A percentile compares a stretch with the other conserved stretches of the same genome.
Conservation (phyloP, 345 rosid species). For the Lepidium didymum region DNA sequence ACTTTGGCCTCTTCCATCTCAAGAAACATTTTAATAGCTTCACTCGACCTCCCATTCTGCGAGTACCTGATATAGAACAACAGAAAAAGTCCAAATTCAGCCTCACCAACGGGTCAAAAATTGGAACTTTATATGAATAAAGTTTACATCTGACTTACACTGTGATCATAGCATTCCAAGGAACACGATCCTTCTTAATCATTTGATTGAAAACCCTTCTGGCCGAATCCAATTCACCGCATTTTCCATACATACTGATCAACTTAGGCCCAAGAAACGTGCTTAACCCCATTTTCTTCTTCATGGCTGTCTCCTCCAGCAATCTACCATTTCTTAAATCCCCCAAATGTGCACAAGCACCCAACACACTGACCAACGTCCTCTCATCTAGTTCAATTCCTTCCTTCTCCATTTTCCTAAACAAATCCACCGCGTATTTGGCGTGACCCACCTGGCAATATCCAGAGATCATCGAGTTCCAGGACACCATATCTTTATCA, state of each 20-base stretch:
- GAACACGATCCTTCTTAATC: slow-evolving; percentile 48
- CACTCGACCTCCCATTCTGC: slow-evolving; percentile 70
- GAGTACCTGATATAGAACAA: slow-evolving; percentile 46
- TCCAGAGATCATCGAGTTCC: slow-evolving; percentile 94
- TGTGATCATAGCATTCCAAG: slow-evolving; percentile 91
- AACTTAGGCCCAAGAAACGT: slow-evolving; percentile 57
- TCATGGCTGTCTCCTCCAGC: slow-evolving; percentile 42
- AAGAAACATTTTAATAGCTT: slow-evolving; percentile 55
- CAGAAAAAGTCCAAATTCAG: not conserved
- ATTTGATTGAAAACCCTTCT: slow-evolving; percentile 65
- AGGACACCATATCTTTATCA: slow-evolving; percentile 57
- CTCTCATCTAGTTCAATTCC: slow-evolving; percentile 68
- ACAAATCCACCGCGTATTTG: slow-evolving; percentile 51
- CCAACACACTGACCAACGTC: slow-evolving; percentile 73
- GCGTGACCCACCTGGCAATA: slow-evolving; percentile 61
- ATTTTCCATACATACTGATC: slow-evolving; percentile 76
- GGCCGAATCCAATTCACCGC: slow-evolving; percentile 65
- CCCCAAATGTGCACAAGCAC: slow-evolving; percentile 64
- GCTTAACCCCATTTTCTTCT: slow-evolving; percentile 42
- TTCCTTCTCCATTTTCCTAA: slow-evolving; percentile 51
- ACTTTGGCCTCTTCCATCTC: slow-evolving; percentile 43
- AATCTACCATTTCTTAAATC: slow-evolving; percentile 61
- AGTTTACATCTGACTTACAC: slow-evolving; percentile 38
- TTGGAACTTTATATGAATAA: not conserved
- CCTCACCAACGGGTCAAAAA: not conserved